phyloP scores from a whole-genome alignment of 192 early-diverging fungal genomes.

The Linnemannia zychae region DNA sequence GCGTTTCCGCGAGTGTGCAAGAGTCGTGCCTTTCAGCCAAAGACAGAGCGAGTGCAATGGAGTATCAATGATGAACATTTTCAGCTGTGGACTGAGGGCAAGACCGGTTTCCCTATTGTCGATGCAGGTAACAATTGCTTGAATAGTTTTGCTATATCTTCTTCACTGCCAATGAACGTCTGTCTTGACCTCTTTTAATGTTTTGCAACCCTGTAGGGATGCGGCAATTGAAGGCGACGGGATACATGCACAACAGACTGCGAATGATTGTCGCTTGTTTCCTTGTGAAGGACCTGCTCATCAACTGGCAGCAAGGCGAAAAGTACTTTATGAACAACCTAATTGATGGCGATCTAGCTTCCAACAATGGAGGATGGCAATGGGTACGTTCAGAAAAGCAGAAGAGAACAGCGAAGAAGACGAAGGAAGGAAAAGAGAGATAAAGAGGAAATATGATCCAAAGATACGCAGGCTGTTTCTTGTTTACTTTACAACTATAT shows the following conservation, averaged over 20 bases:
- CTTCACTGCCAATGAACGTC: neutral
- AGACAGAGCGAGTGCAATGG: constrained; percentile 70
- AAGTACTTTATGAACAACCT: constrained; percentile 69
- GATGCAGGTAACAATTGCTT: constrained; percentile 62
- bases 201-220: constrained; percentile 49
- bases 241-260: constrained; percentile 78
- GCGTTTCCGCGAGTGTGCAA: constrained; percentile 73
- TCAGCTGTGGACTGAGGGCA: constrained; percentile 70
- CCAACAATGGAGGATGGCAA: constrained; percentile 83
- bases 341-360: constrained; percentile 78
- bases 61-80: constrained; percentile 56
- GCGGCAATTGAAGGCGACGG: constrained; percentile 68
- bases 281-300: constrained; percentile 62
- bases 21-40: constrained; percentile 68
- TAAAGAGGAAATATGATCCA: neutral
- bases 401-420: neutral
- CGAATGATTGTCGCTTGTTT: constrained; percentile 75
- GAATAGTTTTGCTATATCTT: neutral
- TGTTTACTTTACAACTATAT: neutral
- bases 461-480: neutral
- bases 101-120: constrained; percentile 76
- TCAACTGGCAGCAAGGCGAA: constrained; percentile 79
- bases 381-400: constrained; percentile 53
- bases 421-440: neutral
- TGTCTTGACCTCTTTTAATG: neutral